Conservation (phyloP, 2,329 filamentous ascomycete genomes). For the Magnaporthiopsis incrustans region DNA sequence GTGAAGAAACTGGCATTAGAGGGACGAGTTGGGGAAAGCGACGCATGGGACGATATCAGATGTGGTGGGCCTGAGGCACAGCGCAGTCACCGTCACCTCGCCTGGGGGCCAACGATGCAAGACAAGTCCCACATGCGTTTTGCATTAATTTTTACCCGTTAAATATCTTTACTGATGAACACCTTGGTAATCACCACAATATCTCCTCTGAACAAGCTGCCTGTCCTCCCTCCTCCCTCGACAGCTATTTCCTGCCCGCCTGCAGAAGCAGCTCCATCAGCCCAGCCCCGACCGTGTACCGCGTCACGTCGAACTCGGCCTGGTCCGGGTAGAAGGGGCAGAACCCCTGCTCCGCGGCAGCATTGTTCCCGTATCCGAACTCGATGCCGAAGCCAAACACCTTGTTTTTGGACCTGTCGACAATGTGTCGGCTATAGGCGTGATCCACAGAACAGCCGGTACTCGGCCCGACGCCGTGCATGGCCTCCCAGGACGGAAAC, state of each 20-base stretch:
- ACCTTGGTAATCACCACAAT: too few relatives aligned
- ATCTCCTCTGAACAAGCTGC: background rate
- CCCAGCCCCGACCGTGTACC: conserved; percentile 35
- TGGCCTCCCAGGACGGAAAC: conserved; percentile 13
- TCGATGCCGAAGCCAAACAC: conserved; percentile 38
- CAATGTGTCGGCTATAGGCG: conserved; percentile 34
- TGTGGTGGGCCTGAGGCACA: too few relatives aligned
- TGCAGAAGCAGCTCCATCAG: conserved; percentile 36
- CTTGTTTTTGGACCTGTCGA: conserved; percentile 24
- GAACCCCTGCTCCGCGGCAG: conserved; percentile 12
- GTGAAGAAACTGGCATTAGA: too few relatives aligned
- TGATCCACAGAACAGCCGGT: conserved; percentile 39
- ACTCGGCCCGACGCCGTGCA: conserved; percentile 32
- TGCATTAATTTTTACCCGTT: too few relatives aligned
- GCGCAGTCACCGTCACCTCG: too few relatives aligned
- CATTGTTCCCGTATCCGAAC: conserved; percentile 32
- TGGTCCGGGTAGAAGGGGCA: conserved; percentile 38
- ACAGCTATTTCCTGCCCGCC: background rate
- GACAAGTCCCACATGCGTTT: too few relatives aligned
- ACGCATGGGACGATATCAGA: too few relatives aligned
- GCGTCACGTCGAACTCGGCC: conserved; percentile 32
- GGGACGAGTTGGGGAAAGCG: too few relatives aligned
- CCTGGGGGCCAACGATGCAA: too few relatives aligned
- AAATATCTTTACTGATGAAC: too few relatives aligned
- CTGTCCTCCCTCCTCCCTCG: background rate